phyloP scores from a whole-genome alignment of 192 early-diverging fungal species.

The Coemansia umbellata region DNA sequence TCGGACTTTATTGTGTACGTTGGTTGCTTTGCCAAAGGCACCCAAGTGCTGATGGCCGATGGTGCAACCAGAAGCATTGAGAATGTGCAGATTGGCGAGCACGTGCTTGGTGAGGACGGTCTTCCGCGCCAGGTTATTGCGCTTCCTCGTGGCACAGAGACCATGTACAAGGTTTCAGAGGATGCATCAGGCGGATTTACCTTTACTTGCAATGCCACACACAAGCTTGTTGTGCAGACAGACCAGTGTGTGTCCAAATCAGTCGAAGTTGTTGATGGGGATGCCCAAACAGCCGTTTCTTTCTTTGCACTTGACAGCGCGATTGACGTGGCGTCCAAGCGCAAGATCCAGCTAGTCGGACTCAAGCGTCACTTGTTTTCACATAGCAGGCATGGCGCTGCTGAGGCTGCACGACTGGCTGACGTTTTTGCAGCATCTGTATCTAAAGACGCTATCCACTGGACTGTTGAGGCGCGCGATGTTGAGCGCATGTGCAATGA shows the following conservation, averaged over 20 bases:
- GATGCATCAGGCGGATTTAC: constrained; percentile 5
- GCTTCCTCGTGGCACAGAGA: constrained; percentile 39
- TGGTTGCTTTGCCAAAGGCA: constrained; percentile 62
- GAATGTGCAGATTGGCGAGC: constrained; percentile 24
- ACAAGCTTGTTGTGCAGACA: constrained; percentile 34
- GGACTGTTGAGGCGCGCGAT: constrained; percentile 42
- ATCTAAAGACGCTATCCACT: constrained; percentile 4
- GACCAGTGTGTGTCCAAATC: constrained; percentile 12
- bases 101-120: constrained; percentile 43
- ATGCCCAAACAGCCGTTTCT: constrained; percentile 10
- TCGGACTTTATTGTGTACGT: constrained; percentile 99
- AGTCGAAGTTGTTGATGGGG: neutral
- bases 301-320: constrained; percentile 19
- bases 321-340: constrained; percentile 4
- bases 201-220: constrained; percentile 40
- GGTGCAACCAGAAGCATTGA: constrained; percentile 27
- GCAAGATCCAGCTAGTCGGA: constrained; percentile 17
- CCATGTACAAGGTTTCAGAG: constrained; percentile 35
- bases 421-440: constrained; percentile 11
- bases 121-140: constrained; percentile 38
- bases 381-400: constrained; percentile 6
- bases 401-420: constrained; percentile 12
- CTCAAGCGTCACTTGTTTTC: constrained; percentile 6
- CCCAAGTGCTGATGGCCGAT: constrained; percentile 64
- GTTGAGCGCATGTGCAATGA: constrained; percentile 13